Conservation (phyloP, 2,329 filamentous ascomycete genomes). For the Colletotrichum lindemuthianum region DNA sequence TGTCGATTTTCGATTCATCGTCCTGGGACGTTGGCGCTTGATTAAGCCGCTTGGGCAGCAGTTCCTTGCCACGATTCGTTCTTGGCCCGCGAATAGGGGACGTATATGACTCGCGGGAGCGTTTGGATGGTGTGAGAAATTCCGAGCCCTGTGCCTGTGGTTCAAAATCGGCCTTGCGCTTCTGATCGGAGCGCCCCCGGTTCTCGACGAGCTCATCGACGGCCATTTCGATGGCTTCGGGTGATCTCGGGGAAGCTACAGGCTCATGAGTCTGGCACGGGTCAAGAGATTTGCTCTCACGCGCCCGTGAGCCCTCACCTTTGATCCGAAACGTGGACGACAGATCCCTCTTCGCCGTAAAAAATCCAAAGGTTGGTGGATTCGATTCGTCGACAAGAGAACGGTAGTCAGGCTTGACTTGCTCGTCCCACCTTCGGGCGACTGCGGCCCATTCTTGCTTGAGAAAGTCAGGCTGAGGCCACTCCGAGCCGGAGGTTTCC, state of each 20-base stretch:
- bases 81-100: not conserved
- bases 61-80: too few species aligned
- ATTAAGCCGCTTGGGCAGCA: too few species aligned
- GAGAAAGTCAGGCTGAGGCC: not conserved
- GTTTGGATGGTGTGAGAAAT: not conserved
- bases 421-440: not conserved
- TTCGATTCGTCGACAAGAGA: constrained; percentile 2
- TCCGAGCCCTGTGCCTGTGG: not conserved
- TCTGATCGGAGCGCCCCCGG: not conserved
- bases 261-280: too few species aligned
- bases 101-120: constrained; percentile 1
- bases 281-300: not conserved
- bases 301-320: not conserved
- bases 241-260: not conserved
- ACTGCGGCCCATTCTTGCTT: constrained; percentile 10
- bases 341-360: not conserved
- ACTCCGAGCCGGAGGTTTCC: not conserved
- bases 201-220: constrained; percentile 16
- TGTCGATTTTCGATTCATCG: too few species aligned
- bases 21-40: not conserved
- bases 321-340: constrained; percentile 1
- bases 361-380: constrained; percentile 1
- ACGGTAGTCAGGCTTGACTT: not conserved
- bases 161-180: constrained; percentile 3
- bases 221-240: not conserved